Conservation (phyloP, 129 eudicot species). For the Pittosporum tobira region DNA sequence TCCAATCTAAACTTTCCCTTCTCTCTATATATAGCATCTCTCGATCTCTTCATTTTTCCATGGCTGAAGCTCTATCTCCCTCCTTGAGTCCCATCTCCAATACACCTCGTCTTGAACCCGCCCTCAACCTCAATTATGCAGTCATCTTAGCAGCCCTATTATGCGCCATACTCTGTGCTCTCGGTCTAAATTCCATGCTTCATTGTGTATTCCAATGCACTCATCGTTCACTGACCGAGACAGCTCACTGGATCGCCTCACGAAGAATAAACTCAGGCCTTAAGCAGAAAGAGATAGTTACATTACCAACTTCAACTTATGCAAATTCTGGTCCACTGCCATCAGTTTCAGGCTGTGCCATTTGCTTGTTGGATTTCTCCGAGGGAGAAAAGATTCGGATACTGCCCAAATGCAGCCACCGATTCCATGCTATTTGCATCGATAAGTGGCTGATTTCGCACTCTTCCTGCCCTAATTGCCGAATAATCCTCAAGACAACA, state of each 20-base stretch:
- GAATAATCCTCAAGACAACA: neutral
- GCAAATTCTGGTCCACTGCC: conserved; percentile 4
- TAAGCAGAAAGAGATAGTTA: conserved; percentile 11
- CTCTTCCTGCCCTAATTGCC: conserved; percentile 16
- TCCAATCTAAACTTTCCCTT: neutral
- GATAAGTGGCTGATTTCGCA: conserved; percentile 15
- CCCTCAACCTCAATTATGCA: neutral
- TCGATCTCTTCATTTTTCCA: too few species aligned
- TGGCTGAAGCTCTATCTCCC: neutral
- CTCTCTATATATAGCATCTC: neutral
- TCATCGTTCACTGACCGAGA: conserved; percentile 1
- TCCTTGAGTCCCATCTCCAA: neutral
- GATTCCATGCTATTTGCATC: conserved; percentile 9
- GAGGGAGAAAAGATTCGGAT: conserved; percentile 12
- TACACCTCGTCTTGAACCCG: neutral
- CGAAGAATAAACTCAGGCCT: conserved; percentile 11
- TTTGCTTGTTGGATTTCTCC: conserved; percentile 13
- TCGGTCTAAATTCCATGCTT: conserved; percentile 18
- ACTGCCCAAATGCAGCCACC: conserved; percentile 10
- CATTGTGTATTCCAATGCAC: conserved; percentile 12
- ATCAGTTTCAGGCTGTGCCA: conserved; percentile 6
- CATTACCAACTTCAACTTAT: conserved; percentile 13
- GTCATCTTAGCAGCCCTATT: conserved; percentile 10
- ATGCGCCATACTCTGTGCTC: conserved; percentile 14
- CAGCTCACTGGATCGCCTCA: conserved; percentile 7